Percentiles rank a stretch among this genome's conserved stretches.
phyloP scores from a whole-genome alignment of 1,284 basidiomycete genomes.

The Leccinum subfulvum region DNA sequence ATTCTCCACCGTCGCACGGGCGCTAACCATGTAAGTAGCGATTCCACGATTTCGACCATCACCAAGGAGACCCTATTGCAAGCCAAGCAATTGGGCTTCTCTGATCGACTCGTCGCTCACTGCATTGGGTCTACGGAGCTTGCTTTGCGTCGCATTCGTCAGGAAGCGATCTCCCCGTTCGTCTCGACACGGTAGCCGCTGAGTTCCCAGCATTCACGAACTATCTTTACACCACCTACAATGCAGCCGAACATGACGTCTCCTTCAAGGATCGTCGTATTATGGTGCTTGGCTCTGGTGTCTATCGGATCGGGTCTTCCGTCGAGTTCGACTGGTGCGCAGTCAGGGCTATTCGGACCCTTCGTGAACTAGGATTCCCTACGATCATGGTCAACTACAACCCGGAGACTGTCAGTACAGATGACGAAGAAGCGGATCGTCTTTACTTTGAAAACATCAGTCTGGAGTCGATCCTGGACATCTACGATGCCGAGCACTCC shows the following conservation, averaged over 20 bases:
- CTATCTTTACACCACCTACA: slow-evolving; percentile 98
- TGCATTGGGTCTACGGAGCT: slow-evolving; percentile 86
- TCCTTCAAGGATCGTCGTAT: slow-evolving; percentile 89
- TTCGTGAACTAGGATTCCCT: slow-evolving; percentile 91
- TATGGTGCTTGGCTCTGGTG: slow-evolving; percentile 97
- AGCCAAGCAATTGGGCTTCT: slow-evolving; percentile 96
- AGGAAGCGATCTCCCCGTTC: slow-evolving; percentile 87
- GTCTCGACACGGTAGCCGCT: slow-evolving; percentile 97
- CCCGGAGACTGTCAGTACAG: slow-evolving; percentile 97
- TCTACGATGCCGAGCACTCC: slow-evolving; percentile 90
- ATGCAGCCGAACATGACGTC: slow-evolving; percentile 90
- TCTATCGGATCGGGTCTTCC: slow-evolving; percentile 97
- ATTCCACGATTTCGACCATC: slow-evolving; percentile 70
- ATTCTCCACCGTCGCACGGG: background rate
- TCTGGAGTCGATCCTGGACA: slow-evolving; percentile 94
- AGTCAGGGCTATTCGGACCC: slow-evolving; percentile 92
- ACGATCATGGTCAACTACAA: slow-evolving; percentile 99
- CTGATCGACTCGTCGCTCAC: slow-evolving; percentile 84
- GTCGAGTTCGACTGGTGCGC: slow-evolving; percentile 99
- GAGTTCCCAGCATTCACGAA: slow-evolving; percentile 99
- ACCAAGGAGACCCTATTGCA: slow-evolving; percentile 69
- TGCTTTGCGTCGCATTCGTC: slow-evolving; percentile 82
- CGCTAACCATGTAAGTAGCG: slow-evolving; percentile 40
- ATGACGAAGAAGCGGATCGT: slow-evolving; percentile 98
- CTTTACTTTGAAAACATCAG: slow-evolving; percentile 99